Base-by-base conservation (phyloP, 352 stramenopile genomes). In the Globisporangium paroecandrum region DNA sequence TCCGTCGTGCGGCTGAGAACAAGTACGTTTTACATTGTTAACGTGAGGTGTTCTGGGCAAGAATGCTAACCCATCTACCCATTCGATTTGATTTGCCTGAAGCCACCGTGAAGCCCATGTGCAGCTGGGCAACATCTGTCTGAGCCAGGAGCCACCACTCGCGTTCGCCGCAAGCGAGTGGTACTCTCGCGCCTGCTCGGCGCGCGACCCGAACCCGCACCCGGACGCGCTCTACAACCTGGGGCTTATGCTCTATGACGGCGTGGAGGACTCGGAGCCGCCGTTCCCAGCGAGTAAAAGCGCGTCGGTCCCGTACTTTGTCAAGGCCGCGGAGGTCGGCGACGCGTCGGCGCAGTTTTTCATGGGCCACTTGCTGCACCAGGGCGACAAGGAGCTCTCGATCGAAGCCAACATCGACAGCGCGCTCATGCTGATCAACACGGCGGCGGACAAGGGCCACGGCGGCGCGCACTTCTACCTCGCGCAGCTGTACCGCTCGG, bases 401-500 rank as follows among this genome's bases (percentile, higher is more conserved):
- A 91, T 95, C 49, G 69, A 83, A 34, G 66, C 84, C 2, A 89
- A 89, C 69, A 70, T 85, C 18, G 73, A 46, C 27, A 95, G 85
- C 63, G 84, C 75, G 27, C 64, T 89, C 12, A 90, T 92, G 81
- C 80, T 96, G 49, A 77, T 97, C 49, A 78, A 95, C 68, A 87
- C 78, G 67, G 87, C 87, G 13, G 87, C 81, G 4, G 79, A 78
- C 25, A 83, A 83, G 49, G 81, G 73, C n/a, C 88, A 97, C 68
- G 78, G 75, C 8, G 82, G 86, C 13, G 87, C 89, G 65, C 73
- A 87, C 24, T 94, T 84, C 65, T 97, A 95, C 64, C 71, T 97
- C 15, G 87, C 88, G 32, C 87, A 94, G 78, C 77, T 97, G n/a
- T 93, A 95, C 68, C 84, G 84, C 58, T 94, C 82, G n/a, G 88